Evolutionary conservation across 2,329 filamentous ascomycete species (phyloP).

Genomic region (Coniochaeta pulveracea): DNA sequence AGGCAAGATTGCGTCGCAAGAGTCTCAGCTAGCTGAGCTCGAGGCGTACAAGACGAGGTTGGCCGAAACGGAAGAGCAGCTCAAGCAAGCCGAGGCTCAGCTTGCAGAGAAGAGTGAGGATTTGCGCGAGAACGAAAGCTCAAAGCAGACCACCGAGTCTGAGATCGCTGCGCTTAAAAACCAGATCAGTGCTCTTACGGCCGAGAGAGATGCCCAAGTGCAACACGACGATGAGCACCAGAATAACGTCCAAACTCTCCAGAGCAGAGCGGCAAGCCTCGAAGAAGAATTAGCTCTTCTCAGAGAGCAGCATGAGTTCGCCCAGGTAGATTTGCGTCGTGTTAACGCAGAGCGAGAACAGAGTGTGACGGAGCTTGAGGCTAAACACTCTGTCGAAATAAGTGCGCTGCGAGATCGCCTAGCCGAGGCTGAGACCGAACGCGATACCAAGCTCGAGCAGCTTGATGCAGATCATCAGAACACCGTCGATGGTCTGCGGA

Average conservation of each 20-base stretch:
- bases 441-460: slow-evolving; percentile 37
- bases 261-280: slow-evolving; percentile 35
- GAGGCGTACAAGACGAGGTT: slow-evolving; percentile 34
- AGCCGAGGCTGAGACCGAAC: slow-evolving; percentile 29
- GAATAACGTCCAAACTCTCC: slow-evolving; percentile 19
- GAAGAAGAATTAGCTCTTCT: slow-evolving; percentile 39
- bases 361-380: slow-evolving; percentile 38
- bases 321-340: no score
- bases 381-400: slow-evolving; percentile 36
- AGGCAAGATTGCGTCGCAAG: slow-evolving; percentile 44
- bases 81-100: slow-evolving; percentile 37
- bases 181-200: slow-evolving; percentile 34
- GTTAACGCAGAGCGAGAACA: no score
- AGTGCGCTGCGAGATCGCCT: slow-evolving; percentile 36
- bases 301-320: slow-evolving; percentile 35
- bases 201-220: slow-evolving; percentile 26
- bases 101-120: slow-evolving; percentile 36
- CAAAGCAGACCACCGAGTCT: slow-evolving; percentile 35
- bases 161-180: slow-evolving; percentile 37
- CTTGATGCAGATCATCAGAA: slow-evolving; percentile 39
- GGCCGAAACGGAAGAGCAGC: slow-evolving; percentile 35
- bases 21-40: slow-evolving; percentile 42
- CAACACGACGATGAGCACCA: slow-evolving; percentile 26
- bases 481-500: slow-evolving; percentile 36
- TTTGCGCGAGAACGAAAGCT: slow-evolving; percentile 33